These are phyloP conservation scores for Nematodospora anomalae DNA, from an alignment of 1,139 yeast species.

Conservation along the genomic window DNA sequence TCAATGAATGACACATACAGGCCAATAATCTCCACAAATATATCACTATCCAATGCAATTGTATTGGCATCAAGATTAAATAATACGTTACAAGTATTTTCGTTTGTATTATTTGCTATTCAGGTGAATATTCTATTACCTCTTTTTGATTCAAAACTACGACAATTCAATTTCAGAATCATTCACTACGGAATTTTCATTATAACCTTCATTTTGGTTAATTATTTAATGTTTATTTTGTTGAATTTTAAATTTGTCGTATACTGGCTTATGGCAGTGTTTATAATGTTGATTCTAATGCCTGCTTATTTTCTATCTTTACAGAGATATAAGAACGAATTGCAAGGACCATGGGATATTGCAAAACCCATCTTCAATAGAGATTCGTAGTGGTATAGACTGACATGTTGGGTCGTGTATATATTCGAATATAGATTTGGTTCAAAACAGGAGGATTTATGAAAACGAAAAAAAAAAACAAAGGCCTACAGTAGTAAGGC, in stretches of 20 bases:
- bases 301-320: slow-evolving; percentile 71
- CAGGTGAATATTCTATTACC: slow-evolving; percentile 75
- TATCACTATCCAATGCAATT: slow-evolving; percentile 82
- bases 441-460: background rate
- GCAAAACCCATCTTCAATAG: slow-evolving; percentile 56
- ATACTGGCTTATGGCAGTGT: slow-evolving; percentile 52
- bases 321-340: slow-evolving; percentile 81
- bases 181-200: slow-evolving; percentile 36
- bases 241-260: slow-evolving; percentile 31
- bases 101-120: slow-evolving; percentile 73
- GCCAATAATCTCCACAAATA: slow-evolving; percentile 77
- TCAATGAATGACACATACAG: slow-evolving; percentile 42
- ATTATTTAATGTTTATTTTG: slow-evolving; percentile 20
- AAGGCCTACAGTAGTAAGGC: background rate
- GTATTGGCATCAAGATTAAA: slow-evolving; percentile 83
- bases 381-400: background rate
- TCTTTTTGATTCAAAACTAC: slow-evolving; percentile 59
- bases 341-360: slow-evolving; percentile 94
- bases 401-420: background rate
- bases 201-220: slow-evolving; percentile 23
- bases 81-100: slow-evolving; percentile 75
- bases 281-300: slow-evolving; percentile 52
- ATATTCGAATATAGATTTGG: background rate
- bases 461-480: background rate
- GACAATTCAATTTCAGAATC: slow-evolving; percentile 30